Conservation (phyloP, 331 rosid genomes). For the Quercus lobata region DNA sequence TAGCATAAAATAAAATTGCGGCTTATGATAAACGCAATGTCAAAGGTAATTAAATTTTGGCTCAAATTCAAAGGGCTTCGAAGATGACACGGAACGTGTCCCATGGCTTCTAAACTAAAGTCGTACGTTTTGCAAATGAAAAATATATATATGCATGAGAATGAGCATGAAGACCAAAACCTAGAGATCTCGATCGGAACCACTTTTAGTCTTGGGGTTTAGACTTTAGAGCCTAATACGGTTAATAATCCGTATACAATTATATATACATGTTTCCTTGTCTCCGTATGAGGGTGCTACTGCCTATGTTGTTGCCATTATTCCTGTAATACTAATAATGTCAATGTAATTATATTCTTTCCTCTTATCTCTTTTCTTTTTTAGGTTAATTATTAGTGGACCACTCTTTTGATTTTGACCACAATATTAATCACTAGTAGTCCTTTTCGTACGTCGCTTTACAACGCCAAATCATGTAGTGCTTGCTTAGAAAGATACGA, state of each 20-base stretch:
- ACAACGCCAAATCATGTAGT: neutral
- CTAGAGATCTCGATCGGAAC: constrained; percentile 22
- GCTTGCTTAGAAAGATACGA: neutral
- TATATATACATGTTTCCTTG: constrained; percentile 19
- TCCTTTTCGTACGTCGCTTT: neutral
- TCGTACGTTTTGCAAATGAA: too few relatives aligned
- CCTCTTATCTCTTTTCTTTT: neutral
- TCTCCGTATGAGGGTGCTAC: constrained; percentile 43
- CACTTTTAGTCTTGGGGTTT: neutral
- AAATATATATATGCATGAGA: neutral
- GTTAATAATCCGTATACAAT: neutral
- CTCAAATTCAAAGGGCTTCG: neutral
- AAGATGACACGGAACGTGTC: constrained; percentile 47
- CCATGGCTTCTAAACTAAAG: constrained; percentile 3
- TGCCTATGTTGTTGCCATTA: constrained; percentile 50
- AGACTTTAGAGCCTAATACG: constrained; percentile 10
- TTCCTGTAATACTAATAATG: constrained; percentile 24
- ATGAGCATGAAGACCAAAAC: constrained; percentile 22
- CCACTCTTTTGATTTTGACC: neutral
- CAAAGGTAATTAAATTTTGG: neutral
- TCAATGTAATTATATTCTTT: constrained; percentile 3
- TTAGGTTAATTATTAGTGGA: neutral
- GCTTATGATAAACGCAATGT: neutral
- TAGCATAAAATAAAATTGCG: neutral
- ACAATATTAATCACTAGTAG: neutral